Evolutionary conservation across 345 rosid species (phyloP).

Genomic region (Limnanthes douglasii): DNA sequence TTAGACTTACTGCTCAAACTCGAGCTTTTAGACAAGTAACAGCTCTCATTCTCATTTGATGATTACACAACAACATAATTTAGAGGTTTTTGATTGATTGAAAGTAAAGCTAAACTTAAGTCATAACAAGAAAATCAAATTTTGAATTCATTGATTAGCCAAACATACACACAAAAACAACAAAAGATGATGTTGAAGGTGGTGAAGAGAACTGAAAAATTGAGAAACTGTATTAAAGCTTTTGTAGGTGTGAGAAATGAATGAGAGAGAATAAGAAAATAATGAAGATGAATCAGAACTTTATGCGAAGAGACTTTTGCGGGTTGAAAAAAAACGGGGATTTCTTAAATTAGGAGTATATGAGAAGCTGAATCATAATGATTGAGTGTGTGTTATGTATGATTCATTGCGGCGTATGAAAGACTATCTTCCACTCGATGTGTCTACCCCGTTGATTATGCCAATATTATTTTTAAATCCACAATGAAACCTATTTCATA

Average conservation of each 20-base stretch:
- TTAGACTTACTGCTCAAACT: constrained; percentile 39
- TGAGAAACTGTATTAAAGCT: too few relatives aligned
- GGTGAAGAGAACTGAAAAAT: too few relatives aligned
- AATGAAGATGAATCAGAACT: not conserved
- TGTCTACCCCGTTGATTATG: too few relatives aligned
- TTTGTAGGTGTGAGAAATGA: too few relatives aligned
- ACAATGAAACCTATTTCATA: too few relatives aligned
- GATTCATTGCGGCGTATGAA: too few relatives aligned
- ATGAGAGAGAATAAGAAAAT: not conserved
- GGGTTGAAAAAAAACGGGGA: constrained; percentile 8
- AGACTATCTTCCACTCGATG: too few relatives aligned
- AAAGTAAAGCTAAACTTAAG: not conserved
- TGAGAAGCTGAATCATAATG: constrained; percentile 12
- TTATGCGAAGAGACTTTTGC: too few relatives aligned
- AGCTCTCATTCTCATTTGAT: constrained; percentile 48
- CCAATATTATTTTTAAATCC: too few relatives aligned
- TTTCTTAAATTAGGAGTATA: not conserved
- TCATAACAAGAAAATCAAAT: not conserved
- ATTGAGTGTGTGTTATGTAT: too few relatives aligned
- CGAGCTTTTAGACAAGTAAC: constrained; percentile 11
- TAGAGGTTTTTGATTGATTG: constrained; percentile 10
- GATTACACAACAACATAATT: constrained; percentile 21
- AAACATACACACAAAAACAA: not conserved
- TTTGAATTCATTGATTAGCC: not conserved
- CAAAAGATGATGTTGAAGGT: too few relatives aligned